Base-by-base conservation (phyloP, 805 yeast species). In the Saccharomycopsis microspora region DNA sequence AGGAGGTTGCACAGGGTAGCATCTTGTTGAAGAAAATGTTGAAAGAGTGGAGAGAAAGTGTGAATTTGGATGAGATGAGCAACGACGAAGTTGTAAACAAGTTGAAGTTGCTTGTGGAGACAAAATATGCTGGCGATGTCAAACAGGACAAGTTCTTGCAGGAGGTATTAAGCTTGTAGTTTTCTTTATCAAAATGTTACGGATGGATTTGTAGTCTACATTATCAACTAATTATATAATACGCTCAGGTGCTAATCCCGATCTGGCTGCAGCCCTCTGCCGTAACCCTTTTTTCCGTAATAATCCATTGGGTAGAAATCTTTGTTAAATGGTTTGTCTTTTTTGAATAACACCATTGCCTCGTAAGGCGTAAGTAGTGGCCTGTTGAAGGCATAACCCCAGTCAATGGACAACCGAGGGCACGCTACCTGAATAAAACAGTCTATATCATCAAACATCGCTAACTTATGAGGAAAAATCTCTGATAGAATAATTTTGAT, bases 401-500 rank as follows among this genome's bases (percentile, higher is more conserved):
- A 93, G 63, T 93, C 98, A 39, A 93, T 90, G 1, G 96, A 86
- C 42, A 93, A 67, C 58, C 98, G 71, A 0, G 98, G 98, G 61
- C 98, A 93, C 0, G 98, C 98, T 3, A 93, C 95, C 64, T 93
- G 98, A 9, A 93, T 85, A 71, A 93, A 93, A 1, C 89, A 95
- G 64, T 93, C 98, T 11, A 90, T 77, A 58, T 86, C 93, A 57
- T 86, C 89, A 64, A 93, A 93, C 81, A 85, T 82, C 7, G 96
- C 82, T 36, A 93, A 68, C 57, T 93, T 93, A 45, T 79, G 84
- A 0, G 98, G 98, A 64, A 93, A 89, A 19, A 93, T 87, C 62
- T 93, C 98, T 48, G 95, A 84, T 10, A 93, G 64, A 35, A 93
- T 80, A 47, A 93, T 87, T 61, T 85, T 80, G 1, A 86, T 85